Evolutionary conservation across 2,329 filamentous ascomycete genomes (phyloP).

Genomic region (Botrytis aclada): DNA sequence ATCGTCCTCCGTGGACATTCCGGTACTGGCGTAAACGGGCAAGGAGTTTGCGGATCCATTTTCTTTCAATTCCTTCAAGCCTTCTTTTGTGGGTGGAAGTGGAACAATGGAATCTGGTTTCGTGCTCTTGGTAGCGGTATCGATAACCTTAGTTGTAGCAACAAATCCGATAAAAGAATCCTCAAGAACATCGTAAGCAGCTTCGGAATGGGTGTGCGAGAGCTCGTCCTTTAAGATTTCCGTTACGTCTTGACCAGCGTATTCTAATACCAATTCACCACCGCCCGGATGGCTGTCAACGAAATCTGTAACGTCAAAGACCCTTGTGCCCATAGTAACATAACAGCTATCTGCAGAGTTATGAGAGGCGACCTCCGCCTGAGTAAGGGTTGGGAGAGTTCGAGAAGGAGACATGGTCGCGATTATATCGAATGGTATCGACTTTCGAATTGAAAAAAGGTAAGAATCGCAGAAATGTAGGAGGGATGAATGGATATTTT

Average conservation of each 20-base stretch:
- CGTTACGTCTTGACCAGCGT: slow-evolving; percentile 81
- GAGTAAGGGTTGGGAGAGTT: slow-evolving; percentile 79
- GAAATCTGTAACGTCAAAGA: slow-evolving; percentile 94
- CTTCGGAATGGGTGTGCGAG: slow-evolving; percentile 83
- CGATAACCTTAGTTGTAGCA: slow-evolving; percentile 48
- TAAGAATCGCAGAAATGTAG: neutral
- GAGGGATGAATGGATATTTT: neutral
- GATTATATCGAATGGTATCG: neutral
- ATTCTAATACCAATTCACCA: slow-evolving; percentile 81
- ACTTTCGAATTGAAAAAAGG: neutral
- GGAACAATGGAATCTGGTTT: slow-evolving; percentile 47
- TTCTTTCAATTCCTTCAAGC: slow-evolving; percentile 46
- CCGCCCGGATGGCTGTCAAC: slow-evolving; percentile 88
- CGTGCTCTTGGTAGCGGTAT: slow-evolving; percentile 40
- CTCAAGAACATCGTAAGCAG: slow-evolving; percentile 93
- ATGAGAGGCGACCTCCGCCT: slow-evolving; percentile 76
- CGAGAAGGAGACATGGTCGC: slow-evolving; percentile 67
- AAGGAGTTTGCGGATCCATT: slow-evolving; percentile 37
- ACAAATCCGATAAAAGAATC: slow-evolving; percentile 84
- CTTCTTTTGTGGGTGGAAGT: slow-evolving; percentile 48
- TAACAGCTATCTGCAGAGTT: slow-evolving; percentile 83
- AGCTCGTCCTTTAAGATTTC: slow-evolving; percentile 77
- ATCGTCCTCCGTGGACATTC: slow-evolving; percentile 87
- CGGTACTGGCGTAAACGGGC: slow-evolving; percentile 61
- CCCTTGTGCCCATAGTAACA: slow-evolving; percentile 83